These are phyloP conservation scores for Quercus wislizeni DNA, from an alignment of 306 rosid species.

Conservation along the genomic window DNA sequence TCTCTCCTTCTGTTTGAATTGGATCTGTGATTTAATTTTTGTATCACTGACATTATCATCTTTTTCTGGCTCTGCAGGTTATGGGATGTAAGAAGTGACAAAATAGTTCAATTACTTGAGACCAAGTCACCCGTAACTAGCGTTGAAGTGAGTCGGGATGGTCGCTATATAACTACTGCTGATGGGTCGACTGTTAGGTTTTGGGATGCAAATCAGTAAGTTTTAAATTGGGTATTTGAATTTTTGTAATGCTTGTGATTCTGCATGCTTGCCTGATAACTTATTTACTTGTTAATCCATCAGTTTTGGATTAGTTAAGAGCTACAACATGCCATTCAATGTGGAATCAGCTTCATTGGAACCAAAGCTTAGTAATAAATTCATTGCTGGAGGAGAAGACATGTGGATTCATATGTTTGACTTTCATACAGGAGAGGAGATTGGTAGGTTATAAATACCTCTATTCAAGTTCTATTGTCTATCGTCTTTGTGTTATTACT, in stretches of 20 bases:
- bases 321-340: slow-evolving; percentile 91
- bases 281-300: slow-evolving; percentile 7
- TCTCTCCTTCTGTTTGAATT: too few species aligned
- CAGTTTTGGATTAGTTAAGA: slow-evolving; percentile 91
- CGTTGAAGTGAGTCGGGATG: slow-evolving; percentile 98
- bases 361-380: slow-evolving; percentile 87
- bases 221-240: slow-evolving; percentile 7
- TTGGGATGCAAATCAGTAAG: slow-evolving; percentile 99
- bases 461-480: background rate
- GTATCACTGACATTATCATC: too few species aligned
- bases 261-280: slow-evolving; percentile 19
- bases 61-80: slow-evolving; percentile 39
- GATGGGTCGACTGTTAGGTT: slow-evolving; percentile 94
- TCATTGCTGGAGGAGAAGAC: slow-evolving; percentile 97
- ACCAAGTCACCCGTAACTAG: slow-evolving; percentile 89
- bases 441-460: slow-evolving; percentile 46
- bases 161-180: slow-evolving; percentile 89
- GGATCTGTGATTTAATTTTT: too few species aligned
- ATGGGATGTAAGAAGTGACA: slow-evolving; percentile 94
- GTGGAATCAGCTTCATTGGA: slow-evolving; percentile 96
- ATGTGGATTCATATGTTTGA: slow-evolving; percentile 96
- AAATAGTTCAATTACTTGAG: slow-evolving; percentile 86
- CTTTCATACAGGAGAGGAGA: slow-evolving; percentile 88
- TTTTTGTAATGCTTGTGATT: slow-evolving; percentile 5
- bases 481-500: too few species aligned